Evolutionary conservation across 2,329 filamentous ascomycete genomes (phyloP).

Genomic region (Ascochyta koolunga): DNA sequence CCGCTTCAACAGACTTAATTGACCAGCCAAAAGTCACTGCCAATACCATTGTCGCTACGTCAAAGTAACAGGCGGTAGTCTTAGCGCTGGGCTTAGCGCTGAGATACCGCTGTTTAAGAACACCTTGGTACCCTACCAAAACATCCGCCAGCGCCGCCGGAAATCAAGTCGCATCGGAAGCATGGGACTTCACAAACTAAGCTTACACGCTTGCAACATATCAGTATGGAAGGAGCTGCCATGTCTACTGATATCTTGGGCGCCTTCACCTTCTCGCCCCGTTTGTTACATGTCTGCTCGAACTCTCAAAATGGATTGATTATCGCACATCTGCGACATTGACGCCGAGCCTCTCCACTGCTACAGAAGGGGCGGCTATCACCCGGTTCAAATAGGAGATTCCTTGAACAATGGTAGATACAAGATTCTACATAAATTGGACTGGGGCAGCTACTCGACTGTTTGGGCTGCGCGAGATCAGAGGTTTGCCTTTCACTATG

Average conservation of each 20-base stretch:
- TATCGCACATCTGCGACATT: conserved; percentile 13
- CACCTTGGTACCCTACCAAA: background rate
- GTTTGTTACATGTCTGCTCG: background rate
- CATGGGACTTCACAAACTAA: background rate
- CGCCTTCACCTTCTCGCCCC: background rate
- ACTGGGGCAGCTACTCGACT: conserved; percentile 32
- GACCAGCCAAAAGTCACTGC: too few species aligned
- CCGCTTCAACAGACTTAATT: too few species aligned
- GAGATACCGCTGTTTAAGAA: background rate
- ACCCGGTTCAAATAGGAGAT: conserved; percentile 28
- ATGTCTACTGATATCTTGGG: background rate
- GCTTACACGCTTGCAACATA: background rate
- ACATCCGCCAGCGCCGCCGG: background rate
- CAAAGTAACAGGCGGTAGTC: background rate
- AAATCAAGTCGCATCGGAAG: background rate
- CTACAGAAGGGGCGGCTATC: conserved; percentile 26
- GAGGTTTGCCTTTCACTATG: conserved; percentile 4
- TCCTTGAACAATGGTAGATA: conserved; percentile 27
- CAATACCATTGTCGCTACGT: too few species aligned
- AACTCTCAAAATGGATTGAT: background rate
- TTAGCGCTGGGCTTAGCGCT: background rate
- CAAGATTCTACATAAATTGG: conserved; percentile 31
- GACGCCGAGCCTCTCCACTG: conserved; percentile 32
- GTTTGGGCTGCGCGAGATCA: conserved; percentile 30
- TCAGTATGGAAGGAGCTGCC: background rate